A percentile compares a stretch with the other conserved stretches of the same genome.
Conservation (phyloP, 139 green algal species). For the Chlorella ohadii region DNA sequence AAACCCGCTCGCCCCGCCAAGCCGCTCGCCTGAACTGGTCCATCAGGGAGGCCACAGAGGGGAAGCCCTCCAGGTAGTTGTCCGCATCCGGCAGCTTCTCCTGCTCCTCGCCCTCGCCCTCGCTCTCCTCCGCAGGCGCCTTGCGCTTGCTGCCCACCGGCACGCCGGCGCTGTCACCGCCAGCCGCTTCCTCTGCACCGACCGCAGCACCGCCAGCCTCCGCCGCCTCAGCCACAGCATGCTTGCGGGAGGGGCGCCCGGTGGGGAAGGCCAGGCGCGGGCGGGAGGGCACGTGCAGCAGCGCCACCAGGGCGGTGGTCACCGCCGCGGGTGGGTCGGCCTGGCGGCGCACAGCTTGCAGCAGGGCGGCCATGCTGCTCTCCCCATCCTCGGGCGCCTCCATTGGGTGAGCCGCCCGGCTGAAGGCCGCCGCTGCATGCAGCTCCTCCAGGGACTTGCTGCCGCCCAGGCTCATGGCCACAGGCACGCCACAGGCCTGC, state of each 20-base stretch:
- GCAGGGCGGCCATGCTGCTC: constrained; percentile 22
- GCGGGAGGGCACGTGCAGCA: constrained; percentile 14
- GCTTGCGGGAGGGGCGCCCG: background rate
- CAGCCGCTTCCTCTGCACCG: background rate
- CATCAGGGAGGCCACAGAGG: constrained; percentile 8
- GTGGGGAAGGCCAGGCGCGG: constrained; percentile 27
- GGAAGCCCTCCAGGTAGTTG: constrained; percentile 22
- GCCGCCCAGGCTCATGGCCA: constrained; percentile 9
- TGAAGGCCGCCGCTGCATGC: background rate
- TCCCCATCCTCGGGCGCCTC: background rate
- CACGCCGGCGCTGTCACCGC: background rate
- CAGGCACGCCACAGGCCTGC: constrained; percentile 24
- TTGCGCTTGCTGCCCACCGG: background rate
- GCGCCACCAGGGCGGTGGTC: background rate
- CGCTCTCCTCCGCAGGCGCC: background rate
- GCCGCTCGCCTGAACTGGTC: background rate
- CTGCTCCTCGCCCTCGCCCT: background rate
- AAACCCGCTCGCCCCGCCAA: background rate
- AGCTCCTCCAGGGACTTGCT: background rate
- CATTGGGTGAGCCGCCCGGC: background rate
- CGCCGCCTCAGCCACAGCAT: background rate
- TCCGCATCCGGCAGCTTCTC: background rate
- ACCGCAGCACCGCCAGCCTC: background rate
- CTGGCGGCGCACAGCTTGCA: constrained; percentile 3
- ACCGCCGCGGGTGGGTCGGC: background rate